phyloP scores from a whole-genome alignment of 805 yeast species.

The Yamadazyma philogaea region DNA sequence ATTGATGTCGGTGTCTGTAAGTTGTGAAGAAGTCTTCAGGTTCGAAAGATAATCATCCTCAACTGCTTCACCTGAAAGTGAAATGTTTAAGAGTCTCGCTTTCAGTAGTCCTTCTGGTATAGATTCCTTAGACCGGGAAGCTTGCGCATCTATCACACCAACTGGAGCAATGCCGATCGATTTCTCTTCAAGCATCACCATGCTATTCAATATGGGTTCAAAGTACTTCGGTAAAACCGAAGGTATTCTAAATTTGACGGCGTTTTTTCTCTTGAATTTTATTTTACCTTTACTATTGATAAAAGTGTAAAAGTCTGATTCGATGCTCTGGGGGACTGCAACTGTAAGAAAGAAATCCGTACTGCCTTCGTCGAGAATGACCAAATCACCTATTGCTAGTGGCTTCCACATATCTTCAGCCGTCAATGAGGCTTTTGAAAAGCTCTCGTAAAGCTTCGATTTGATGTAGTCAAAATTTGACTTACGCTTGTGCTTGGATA shows the following conservation, averaged over 20 bases:
- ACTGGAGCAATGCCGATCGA: slow-evolving; percentile 33
- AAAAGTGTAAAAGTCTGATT: slow-evolving; percentile 56
- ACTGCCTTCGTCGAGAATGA: slow-evolving; percentile 45
- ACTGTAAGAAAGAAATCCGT: slow-evolving; percentile 53
- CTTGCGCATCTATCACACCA: slow-evolving; percentile 32
- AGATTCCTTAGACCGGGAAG: slow-evolving; percentile 22
- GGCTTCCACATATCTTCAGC: slow-evolving; percentile 16
- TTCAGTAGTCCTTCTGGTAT: slow-evolving; percentile 18
- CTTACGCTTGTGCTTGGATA: neutral
- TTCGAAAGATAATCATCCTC: slow-evolving; percentile 29
- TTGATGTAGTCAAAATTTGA: neutral
- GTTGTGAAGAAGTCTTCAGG: slow-evolving; percentile 33
- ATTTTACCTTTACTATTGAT: slow-evolving; percentile 57
- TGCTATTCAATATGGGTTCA: slow-evolving; percentile 16
- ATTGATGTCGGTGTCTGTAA: slow-evolving; percentile 31
- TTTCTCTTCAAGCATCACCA: slow-evolving; percentile 32
- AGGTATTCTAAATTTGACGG: slow-evolving; percentile 54
- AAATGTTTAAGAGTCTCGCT: neutral
- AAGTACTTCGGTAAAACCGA: slow-evolving; percentile 38
- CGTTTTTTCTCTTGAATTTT: slow-evolving; percentile 42
- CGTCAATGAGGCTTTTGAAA: slow-evolving; percentile 18
- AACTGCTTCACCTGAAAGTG: neutral
- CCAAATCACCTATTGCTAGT: slow-evolving; percentile 60
- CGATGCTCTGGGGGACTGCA: slow-evolving; percentile 46
- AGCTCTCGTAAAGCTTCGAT: neutral